Evolutionary conservation across 106 monocot genomes (phyloP).

Genomic region (Agapanthus africanus): DNA sequence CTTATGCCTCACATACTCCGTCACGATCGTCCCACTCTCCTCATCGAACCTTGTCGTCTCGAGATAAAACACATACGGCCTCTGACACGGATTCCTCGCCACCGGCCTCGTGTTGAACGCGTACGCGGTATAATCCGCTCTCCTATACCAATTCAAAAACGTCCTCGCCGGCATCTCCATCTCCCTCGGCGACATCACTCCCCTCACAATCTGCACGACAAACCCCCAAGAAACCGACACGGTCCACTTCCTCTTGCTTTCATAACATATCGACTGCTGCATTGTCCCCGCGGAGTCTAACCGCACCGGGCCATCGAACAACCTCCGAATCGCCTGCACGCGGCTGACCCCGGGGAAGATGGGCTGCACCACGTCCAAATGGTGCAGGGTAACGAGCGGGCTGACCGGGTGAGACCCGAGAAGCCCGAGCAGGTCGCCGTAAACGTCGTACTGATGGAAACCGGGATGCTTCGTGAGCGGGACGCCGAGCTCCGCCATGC

Average conservation of each 20-base stretch:
- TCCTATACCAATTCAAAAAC: constrained; percentile 79
- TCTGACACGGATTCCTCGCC: constrained; percentile 71
- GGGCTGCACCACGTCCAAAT: constrained; percentile 79
- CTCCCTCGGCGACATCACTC: constrained; percentile 76
- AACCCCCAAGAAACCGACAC: constrained; percentile 92
- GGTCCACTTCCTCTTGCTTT: constrained; percentile 41
- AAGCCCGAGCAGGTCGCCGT: constrained; percentile 80
- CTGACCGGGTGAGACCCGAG: constrained; percentile 76
- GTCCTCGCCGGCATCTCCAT: constrained; percentile 92
- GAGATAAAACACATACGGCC: constrained; percentile 66
- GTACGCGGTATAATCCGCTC: constrained; percentile 76
- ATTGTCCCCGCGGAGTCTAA: constrained; percentile 64
- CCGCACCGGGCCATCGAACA: constrained; percentile 58
- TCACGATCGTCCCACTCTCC: constrained; percentile 33
- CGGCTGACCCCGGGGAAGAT: constrained; percentile 46
- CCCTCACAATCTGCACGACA: constrained; percentile 59
- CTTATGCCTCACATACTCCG: constrained; percentile 33
- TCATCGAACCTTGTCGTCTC: constrained; percentile 14
- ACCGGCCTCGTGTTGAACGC: constrained; percentile 83
- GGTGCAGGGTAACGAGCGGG: constrained; percentile 76
- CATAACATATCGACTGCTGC: constrained; percentile 98
- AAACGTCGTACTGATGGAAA: constrained; percentile 86
- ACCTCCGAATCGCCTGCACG: constrained; percentile 23
- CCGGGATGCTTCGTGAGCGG: constrained; percentile 53
- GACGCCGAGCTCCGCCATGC: constrained; percentile 70